Conservation (phyloP, 805 yeast genomes). For the Ogataea pilisensis region DNA sequence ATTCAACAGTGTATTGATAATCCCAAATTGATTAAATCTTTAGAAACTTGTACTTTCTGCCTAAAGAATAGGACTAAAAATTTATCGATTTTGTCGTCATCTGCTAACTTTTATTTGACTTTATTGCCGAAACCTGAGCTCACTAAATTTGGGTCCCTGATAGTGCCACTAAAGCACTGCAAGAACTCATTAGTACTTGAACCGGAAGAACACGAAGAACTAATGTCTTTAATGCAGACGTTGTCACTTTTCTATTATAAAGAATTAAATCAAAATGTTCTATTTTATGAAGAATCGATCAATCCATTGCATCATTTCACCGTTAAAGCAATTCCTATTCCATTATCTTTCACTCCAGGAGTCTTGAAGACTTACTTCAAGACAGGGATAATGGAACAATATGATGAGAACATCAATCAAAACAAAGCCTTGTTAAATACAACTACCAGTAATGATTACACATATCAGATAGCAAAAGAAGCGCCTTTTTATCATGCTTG, state of each 20-base stretch:
- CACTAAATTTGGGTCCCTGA: constrained; percentile 31
- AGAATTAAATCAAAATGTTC: constrained; percentile 30
- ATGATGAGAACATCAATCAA: constrained; percentile 38
- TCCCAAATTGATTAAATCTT: constrained; percentile 25
- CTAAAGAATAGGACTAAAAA: constrained; percentile 26
- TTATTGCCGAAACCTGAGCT: constrained; percentile 39
- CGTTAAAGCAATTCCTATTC: constrained; percentile 42
- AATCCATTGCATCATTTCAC: constrained; percentile 33
- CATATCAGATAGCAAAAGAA: constrained; percentile 38
- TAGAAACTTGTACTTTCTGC: constrained; percentile 37
- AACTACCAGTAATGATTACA: constrained; percentile 17
- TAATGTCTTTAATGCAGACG: constrained; percentile 38
- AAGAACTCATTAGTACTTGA: constrained; percentile 38
- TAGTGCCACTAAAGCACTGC: constrained; percentile 40
- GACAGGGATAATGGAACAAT: constrained; percentile 35
- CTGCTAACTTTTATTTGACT: constrained; percentile 35
- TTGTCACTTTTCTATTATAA: constrained; percentile 37
- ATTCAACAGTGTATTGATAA: constrained; percentile 16
- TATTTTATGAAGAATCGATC: constrained; percentile 44
- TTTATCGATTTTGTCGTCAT: constrained; percentile 29
- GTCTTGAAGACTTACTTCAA: constrained; percentile 39
- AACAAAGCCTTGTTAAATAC: constrained; percentile 38
- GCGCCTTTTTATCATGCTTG: constrained; percentile 51
- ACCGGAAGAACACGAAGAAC: constrained; percentile 41
- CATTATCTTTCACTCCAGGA: constrained; percentile 24